phyloP scores from a whole-genome alignment of 169 alveolate genomes.

The Eimeria maxima region DNA sequence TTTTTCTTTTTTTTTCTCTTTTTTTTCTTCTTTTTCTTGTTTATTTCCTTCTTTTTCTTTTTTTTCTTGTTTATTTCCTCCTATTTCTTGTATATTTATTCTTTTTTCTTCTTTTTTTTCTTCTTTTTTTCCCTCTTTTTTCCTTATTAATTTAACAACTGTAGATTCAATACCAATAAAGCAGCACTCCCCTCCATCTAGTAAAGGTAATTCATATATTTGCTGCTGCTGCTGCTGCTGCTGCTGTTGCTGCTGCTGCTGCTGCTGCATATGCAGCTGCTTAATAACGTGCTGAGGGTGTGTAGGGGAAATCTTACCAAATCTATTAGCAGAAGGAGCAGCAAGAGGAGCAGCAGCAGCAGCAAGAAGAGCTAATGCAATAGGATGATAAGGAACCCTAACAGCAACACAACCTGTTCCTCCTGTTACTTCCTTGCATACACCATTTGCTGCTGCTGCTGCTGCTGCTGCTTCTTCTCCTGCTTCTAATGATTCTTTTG shows the following conservation, averaged over 20 bases:
- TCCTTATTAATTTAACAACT: background rate
- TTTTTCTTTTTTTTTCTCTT: too few species aligned
- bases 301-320: constrained; percentile 95
- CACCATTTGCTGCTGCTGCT: background rate
- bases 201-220: background rate
- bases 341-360: constrained; percentile 92
- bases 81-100: background rate
- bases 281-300: constrained; percentile 93
- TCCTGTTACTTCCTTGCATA: background rate
- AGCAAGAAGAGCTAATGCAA: constrained; percentile 90
- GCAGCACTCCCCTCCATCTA: constrained; percentile 61
- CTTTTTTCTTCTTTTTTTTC: background rate
- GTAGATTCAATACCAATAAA: constrained; percentile 78
- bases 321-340: constrained; percentile 96
- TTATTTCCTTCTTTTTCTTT: too few species aligned
- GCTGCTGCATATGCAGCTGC: background rate
- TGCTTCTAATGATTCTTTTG: background rate
- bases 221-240: constrained; percentile 16
- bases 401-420: constrained; percentile 47
- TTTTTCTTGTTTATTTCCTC: too few species aligned
- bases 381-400: constrained; percentile 87
- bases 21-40: too few species aligned
- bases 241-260: too few species aligned
- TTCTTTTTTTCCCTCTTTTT: background rate
- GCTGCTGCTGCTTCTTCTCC: background rate